Conservation (phyloP, 768 basidiomycete species). For the Lentinula lateritia region DNA sequence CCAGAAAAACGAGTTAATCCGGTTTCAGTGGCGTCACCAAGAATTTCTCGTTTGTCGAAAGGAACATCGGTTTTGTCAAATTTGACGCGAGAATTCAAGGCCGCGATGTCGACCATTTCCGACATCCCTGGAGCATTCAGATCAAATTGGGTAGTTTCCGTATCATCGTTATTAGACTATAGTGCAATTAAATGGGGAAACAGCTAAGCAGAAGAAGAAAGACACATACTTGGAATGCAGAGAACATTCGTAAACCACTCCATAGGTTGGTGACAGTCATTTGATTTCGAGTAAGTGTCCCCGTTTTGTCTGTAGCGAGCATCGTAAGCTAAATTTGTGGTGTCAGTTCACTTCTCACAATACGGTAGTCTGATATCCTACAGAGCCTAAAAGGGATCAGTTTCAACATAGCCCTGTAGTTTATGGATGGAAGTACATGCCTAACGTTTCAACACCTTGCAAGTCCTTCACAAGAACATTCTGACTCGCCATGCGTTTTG, state of each 20-base stretch:
- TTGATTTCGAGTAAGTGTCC: conserved; percentile 65
- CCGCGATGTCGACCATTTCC: conserved; percentile 60
- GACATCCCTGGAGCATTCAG: conserved; percentile 52
- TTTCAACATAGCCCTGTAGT: background rate
- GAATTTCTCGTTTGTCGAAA: conserved; percentile 54
- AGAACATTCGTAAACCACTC: conserved; percentile 57
- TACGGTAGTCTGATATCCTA: conserved; percentile 7
- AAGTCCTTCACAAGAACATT: conserved; percentile 71
- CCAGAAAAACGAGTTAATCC: conserved; percentile 65
- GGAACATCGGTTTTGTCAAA: conserved; percentile 61
- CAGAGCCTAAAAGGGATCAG: conserved; percentile 11
- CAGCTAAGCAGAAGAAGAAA: background rate
- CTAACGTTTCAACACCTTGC: conserved; percentile 69
- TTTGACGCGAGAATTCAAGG: conserved; percentile 65
- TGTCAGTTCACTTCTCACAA: background rate
- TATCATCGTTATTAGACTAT: conserved; percentile 62
- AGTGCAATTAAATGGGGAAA: background rate
- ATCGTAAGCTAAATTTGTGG: conserved; percentile 42
- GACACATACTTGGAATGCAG: conserved; percentile 49
- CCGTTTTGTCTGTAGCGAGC: conserved; percentile 69
- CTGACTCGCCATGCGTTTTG: conserved; percentile 65
- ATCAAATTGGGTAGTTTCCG: conserved; percentile 44
- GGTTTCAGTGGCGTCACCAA: conserved; percentile 76
- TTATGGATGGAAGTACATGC: conserved; percentile 43
- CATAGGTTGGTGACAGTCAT: conserved; percentile 72